phyloP scores from a whole-genome alignment of 2,329 filamentous ascomycete species.

The Neonectria punicea region DNA sequence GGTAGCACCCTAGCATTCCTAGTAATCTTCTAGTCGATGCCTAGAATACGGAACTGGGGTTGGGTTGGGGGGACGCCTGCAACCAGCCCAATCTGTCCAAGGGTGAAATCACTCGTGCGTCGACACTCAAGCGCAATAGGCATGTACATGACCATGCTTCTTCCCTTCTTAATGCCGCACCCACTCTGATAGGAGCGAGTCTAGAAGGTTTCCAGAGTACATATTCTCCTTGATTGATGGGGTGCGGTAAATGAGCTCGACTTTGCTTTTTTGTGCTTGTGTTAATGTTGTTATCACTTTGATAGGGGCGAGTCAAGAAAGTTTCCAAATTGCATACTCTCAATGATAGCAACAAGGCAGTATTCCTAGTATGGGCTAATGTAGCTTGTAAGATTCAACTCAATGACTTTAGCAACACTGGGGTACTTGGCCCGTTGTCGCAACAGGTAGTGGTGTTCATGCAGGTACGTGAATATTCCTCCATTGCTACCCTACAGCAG shows the following conservation, averaged over 20 bases:
- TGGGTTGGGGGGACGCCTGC: background rate
- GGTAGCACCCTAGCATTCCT: background rate
- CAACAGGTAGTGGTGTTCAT: background rate
- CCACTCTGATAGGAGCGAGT: background rate
- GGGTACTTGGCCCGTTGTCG: too few relatives aligned
- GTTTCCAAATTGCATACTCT: too few relatives aligned
- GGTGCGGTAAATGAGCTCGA: too few relatives aligned
- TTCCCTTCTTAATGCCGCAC: background rate
- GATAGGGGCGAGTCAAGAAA: background rate
- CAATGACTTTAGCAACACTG: too few relatives aligned
- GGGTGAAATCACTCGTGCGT: background rate
- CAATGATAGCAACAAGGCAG: too few relatives aligned
- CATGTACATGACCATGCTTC: background rate
- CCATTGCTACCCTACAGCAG: too few relatives aligned
- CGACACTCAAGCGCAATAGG: background rate
- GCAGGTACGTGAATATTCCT: background rate
- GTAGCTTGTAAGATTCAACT: too few relatives aligned
- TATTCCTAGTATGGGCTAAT: too few relatives aligned
- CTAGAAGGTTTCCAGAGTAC: background rate
- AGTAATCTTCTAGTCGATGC: background rate
- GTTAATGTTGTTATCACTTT: background rate
- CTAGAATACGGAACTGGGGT: background rate
- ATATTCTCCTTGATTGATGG: too few relatives aligned
- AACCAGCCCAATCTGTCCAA: background rate
- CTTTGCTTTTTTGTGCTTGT: background rate